phyloP scores from a whole-genome alignment of 495 filamentous ascomycete genomes.

The Hypoxylon crocopeplum region DNA sequence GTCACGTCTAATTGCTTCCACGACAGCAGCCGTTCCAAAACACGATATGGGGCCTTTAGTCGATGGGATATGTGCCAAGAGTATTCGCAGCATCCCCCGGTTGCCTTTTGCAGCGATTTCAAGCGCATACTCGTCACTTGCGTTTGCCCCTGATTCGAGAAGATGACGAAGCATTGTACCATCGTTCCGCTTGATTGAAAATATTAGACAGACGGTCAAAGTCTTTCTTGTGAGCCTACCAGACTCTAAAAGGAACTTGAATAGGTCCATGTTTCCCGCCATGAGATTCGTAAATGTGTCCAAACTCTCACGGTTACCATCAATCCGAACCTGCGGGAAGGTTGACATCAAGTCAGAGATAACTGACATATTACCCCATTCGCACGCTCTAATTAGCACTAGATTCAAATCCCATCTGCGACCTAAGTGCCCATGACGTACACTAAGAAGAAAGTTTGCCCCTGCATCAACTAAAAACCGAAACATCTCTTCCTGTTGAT shows the following conservation, averaged over 20 bases:
- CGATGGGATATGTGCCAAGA: neutral
- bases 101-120: neutral
- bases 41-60: neutral
- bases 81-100: neutral
- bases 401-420: neutral
- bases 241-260: neutral
- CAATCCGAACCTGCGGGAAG: neutral
- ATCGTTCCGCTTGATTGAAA: neutral
- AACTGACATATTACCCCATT: slow-evolving; percentile 3
- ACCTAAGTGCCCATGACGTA: too few species aligned
- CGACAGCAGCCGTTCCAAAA: neutral
- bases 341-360: neutral
- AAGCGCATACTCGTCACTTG: neutral
- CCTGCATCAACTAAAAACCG: slow-evolving; percentile 1
- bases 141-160: neutral
- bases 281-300: neutral
- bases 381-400: neutral
- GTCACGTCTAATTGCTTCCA: neutral
- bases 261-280: neutral
- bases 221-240: neutral
- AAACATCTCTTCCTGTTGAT: neutral
- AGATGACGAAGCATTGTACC: neutral
- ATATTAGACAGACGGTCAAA: neutral
- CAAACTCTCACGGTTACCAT: too few species aligned
- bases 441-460: too few species aligned